Evolutionary conservation across 805 yeast genomes (phyloP).

Genomic region (Peterozyma toletana): DNA sequence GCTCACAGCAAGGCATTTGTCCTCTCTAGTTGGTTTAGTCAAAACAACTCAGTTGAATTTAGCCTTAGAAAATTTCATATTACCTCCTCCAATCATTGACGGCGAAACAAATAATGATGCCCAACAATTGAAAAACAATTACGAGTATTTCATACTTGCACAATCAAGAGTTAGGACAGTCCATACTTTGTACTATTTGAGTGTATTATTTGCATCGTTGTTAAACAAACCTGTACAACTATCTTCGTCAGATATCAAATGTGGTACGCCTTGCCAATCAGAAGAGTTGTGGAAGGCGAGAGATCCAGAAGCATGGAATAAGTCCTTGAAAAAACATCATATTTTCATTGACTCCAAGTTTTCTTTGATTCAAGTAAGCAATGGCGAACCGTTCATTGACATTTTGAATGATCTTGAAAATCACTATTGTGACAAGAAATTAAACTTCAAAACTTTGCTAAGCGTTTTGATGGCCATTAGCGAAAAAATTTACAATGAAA

Average conservation of each 20-base stretch:
- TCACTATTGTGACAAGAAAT: constrained; percentile 28
- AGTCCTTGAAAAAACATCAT: constrained; percentile 25
- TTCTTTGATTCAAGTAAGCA: constrained; percentile 48
- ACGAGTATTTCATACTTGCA: constrained; percentile 45
- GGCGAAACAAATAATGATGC: constrained; percentile 17
- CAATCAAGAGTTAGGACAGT: constrained; percentile 51
- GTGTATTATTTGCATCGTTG: constrained; percentile 37
- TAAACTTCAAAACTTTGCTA: constrained; percentile 43
- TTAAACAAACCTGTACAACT: constrained; percentile 34
- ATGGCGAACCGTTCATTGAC: constrained; percentile 40
- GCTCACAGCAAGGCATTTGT: constrained; percentile 43
- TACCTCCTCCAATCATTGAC: constrained; percentile 30
- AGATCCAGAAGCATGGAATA: constrained; percentile 44
- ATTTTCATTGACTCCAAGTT: constrained; percentile 45
- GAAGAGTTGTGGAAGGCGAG: constrained; percentile 57
- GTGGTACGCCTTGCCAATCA: constrained; percentile 58
- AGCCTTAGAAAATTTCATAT: constrained; percentile 37
- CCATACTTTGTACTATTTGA: constrained; percentile 41
- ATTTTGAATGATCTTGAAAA: constrained; percentile 40
- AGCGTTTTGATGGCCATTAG: constrained; percentile 59
- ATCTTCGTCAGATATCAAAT: constrained; percentile 36
- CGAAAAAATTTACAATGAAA: constrained; percentile 53
- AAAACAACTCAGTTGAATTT: constrained; percentile 44
- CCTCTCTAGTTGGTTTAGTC: constrained; percentile 46
- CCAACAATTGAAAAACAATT: constrained; percentile 28